Evolutionary conservation across 2,329 filamentous ascomycete genomes (phyloP), one percentile per base, ranked within the genome.

Genomic region (Dothistroma pini): DNA sequence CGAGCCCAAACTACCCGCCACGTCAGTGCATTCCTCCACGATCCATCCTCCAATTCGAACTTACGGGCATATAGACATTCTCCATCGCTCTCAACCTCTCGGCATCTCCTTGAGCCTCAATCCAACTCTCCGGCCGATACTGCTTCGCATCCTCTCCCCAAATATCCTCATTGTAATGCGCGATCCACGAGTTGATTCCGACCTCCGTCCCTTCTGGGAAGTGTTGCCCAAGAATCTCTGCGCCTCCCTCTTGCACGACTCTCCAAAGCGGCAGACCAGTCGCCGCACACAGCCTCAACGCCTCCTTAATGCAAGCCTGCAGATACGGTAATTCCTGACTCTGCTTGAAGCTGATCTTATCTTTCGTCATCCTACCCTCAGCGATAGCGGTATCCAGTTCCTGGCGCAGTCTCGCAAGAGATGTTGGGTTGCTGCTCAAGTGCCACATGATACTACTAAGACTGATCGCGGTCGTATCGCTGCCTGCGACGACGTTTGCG

Each of bases 121-220:
- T 54, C 68, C 68, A 70, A 11, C 68, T 53, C 49, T 70, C 66
- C 4, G 68, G 68, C 35, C 58, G 54, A 49, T 66, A 70, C 22
- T 57, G 11, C 3, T 32, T 56, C 10, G 61, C 64, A 60, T 70
- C 67, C 12, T 21, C 14, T 1, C 67, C 68, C 54, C 62, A 70
- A n/a, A 69, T 61, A 12, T 61, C 58, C 58, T 64, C 32, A 47
- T 68, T 59, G 22, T 65, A 66, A 44, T 68, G 65, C 2, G 63
- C 63, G 7, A 63, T 62, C 66, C 66, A 68, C 6, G 61, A 57
- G 25, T 68, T 68, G 35, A 68, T 63, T 14, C 65, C 66, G 8
- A 70, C 51, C 41, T 77, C 73, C 1, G 77, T 79, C 22, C 80
- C 80, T 54, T 72, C 76, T 0, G 81, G 80, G 14, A 84, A 73